Base-by-base conservation (phyloP, 148 eudicot genomes). In the Diospyros lotus region DNA sequence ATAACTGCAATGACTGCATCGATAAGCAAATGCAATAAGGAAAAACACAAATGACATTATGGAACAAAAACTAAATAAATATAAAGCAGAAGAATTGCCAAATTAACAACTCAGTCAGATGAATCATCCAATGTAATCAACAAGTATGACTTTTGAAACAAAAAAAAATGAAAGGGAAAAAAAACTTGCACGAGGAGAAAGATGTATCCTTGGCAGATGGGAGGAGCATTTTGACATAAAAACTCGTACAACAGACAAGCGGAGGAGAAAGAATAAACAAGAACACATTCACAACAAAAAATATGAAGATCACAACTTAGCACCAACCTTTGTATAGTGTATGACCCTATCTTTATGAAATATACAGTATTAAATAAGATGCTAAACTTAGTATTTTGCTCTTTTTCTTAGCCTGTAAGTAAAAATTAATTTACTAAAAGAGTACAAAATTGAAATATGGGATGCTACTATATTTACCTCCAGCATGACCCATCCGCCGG, bases 401-500 rank as follows among this genome's bases (percentile, higher is more conserved):
- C 12, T 10, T 28, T 15, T 1, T 6, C 17, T 42, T 43, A 38
- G 58, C 38, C 67, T 44, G 53, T 54, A 61, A 55, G 54, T 9
- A 56, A 67, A 68, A 51, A 43, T n/a, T 52, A 3, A 28, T 40
- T 1, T 9, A 59, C 9, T 17, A 28, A 48, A 53, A 28, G 50
- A 59, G 9, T 59, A 48, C 5, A 45, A 74, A 40, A n/a, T 13
- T 58, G 17, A 61, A 10, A 63, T 44, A 28, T 12, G 15, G 40
- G 51, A 76, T 14, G 15, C 45, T 0, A 72, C 56, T 44, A 66
- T 46, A 65, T 38, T n/a, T 90, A 94, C 98, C 98, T 94, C 98
- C 98, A 78, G 98, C 98, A 63, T 94, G 98, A 70, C 98, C 98
- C 98, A 94, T 94, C 15, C 97, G 89, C 50, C 98, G 89, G 42